Evolutionary conservation across 2,329 filamentous ascomycete genomes (phyloP), one percentile per base, ranked within the genome.

Genomic region (Coleophoma eucalyptorum): DNA sequence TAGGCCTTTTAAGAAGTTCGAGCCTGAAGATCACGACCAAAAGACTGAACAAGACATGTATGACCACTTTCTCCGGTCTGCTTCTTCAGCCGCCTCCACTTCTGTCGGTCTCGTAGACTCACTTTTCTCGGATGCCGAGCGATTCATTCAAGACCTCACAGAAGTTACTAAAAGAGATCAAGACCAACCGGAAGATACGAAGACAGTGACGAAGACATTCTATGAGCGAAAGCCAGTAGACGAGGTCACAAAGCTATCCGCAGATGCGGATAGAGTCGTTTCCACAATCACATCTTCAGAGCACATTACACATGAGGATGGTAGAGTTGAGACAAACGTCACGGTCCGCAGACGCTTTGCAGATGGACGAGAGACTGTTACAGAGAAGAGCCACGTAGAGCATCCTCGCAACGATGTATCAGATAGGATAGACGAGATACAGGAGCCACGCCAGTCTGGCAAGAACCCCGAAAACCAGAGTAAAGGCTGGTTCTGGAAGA

Each of bases 1-100:
- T 34, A 15, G 20, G 11, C 18, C 15, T 19, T 12, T 49, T 4
- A n/a, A 7, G 18, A 16, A 34, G 21, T 16, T 7, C 16, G 18
- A 38, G 8, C 15, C n/a, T 13, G 12, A 35, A 33, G 11, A 11
- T 19, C 44, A 48, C 19, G 50, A 52, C 15, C 19, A 53, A 5
- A 48, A 57, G 33, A 64, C 60, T 6, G 63, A 65, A 18, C 58
- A 59, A 47, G 62, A 65, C 12, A 61, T 62, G 58, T 65, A 65
- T 50, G 58, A 64, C 7, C 48, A 46, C 3, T 64, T 64, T 40
- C 44, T 62, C 13, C 40, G 49, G 1, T 52, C 42, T 21, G 47
- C 50, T 11, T 48, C 54, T 32, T 33, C 48, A 11, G 26, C 26
- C 26, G 26, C 26, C 26, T 15, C 45, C 16, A 26, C 41, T n/a